Conservation (phyloP, 169 alveolate species). For the Haemoproteus tartakovskyi region DNA sequence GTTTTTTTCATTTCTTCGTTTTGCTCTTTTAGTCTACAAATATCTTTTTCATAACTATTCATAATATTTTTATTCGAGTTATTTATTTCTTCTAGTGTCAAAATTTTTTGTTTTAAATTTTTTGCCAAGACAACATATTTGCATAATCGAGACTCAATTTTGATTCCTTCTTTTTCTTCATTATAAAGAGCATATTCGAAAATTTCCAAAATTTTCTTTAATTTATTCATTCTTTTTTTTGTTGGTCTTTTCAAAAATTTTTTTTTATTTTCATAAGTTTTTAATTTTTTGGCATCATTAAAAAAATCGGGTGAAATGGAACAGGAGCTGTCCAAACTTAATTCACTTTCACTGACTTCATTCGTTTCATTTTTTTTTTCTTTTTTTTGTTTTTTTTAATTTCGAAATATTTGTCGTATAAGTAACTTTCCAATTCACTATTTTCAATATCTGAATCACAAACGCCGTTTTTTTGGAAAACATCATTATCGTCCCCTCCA, state of each 20-base stretch:
- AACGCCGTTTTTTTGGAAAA: no score
- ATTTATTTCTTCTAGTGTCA: constrained; percentile 10
- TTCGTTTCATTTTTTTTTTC: background rate
- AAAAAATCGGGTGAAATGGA: constrained; percentile 4
- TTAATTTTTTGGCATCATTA: constrained; percentile 1
- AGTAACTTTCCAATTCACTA: background rate
- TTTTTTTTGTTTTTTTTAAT: background rate
- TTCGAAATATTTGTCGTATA: background rate
- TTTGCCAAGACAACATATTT: constrained; percentile 20
- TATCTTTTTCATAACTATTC: constrained; percentile 51
- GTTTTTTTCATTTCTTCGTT: constrained; percentile 62
- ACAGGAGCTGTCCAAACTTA: constrained; percentile 41
- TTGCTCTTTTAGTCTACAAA: constrained; percentile 40
- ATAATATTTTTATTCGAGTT: constrained; percentile 28
- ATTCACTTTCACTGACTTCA: background rate
- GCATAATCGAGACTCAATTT: constrained; percentile 32
- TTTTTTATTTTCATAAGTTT: background rate
- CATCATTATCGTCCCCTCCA: no score
- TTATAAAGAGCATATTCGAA: constrained; percentile 50
- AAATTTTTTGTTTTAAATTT: constrained; percentile 24
- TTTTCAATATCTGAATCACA: no score
- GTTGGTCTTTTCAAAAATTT: constrained; percentile 64
- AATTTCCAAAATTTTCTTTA: constrained; percentile 49
- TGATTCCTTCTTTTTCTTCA: constrained; percentile 58
- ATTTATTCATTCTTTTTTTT: constrained; percentile 52